These are phyloP conservation scores for Wallacemonas sp. DNA, from an alignment of 208 protist species.

Conservation along the genomic window DNA sequence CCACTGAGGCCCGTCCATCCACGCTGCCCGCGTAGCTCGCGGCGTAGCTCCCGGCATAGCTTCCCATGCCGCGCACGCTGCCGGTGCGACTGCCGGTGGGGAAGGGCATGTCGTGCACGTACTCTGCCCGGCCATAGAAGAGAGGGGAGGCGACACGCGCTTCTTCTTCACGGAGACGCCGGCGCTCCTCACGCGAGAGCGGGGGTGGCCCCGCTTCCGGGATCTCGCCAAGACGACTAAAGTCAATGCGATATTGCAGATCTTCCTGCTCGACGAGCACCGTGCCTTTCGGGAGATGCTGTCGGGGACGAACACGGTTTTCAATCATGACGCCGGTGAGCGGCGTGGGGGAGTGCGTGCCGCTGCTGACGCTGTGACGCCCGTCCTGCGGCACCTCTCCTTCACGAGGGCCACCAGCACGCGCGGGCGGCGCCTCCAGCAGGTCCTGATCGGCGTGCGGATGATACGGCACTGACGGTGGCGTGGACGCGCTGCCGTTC, in stretches of 20 bases:
- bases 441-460: conserved; percentile 7
- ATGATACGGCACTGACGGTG: too few species aligned
- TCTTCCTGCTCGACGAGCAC: conserved; percentile 35
- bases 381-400: neutral
- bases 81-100: neutral
- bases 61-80: neutral
- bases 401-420: neutral
- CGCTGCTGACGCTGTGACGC: neutral
- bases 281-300: conserved; percentile 31
- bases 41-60: conserved; percentile 9
- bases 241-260: conserved; percentile 34
- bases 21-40: conserved; percentile 4
- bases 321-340: conserved; percentile 40
- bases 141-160: conserved; percentile 50
- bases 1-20: conserved; percentile 1
- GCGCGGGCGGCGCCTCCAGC: conserved; percentile 8
- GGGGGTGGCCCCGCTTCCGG: conserved; percentile 56
- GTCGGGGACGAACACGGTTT: conserved; percentile 42
- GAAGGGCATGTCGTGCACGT: conserved; percentile 18
- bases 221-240: conserved; percentile 28
- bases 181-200: conserved; percentile 33
- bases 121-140: conserved; percentile 40
- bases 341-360: conserved; percentile 5
- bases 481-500: too few species aligned
- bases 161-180: conserved; percentile 30